phyloP scores from a whole-genome alignment of 2,329 filamentous ascomycete species.

The Pseudovirgaria hyperparasitica region DNA sequence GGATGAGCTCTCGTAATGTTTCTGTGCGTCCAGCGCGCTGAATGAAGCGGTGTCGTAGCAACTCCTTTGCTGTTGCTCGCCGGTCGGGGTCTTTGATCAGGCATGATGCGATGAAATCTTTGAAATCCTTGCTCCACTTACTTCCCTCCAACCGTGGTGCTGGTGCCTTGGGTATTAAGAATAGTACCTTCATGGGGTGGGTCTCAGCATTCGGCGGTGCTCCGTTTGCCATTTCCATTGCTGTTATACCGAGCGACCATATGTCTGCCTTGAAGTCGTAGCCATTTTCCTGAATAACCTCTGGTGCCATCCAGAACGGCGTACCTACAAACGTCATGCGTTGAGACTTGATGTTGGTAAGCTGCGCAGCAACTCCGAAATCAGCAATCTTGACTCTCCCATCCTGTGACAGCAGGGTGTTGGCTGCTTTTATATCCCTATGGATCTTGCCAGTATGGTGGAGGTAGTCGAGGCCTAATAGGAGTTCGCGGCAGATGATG shows the following conservation, averaged over 20 bases:
- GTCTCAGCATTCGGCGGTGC: constrained; percentile 92
- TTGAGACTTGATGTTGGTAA: constrained; percentile 96
- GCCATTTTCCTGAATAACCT: constrained; percentile 94
- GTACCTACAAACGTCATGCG: constrained; percentile 96
- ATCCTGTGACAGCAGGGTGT: constrained; percentile 78
- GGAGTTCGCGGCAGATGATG: constrained; percentile 83
- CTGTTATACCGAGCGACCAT: constrained; percentile 92
- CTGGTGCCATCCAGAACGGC: constrained; percentile 98
- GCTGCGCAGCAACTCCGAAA: constrained; percentile 91
- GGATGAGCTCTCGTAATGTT: constrained; percentile 73
- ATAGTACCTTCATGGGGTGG: constrained; percentile 96
- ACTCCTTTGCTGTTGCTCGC: constrained; percentile 71
- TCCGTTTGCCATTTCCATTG: constrained; percentile 79
- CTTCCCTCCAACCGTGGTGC: constrained; percentile 72
- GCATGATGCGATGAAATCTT: constrained; percentile 84
- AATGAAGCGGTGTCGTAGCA: constrained; percentile 82
- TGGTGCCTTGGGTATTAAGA: constrained; percentile 85
- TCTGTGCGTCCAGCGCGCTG: constrained; percentile 78
- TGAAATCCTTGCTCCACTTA: constrained; percentile 77
- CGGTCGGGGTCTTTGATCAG: constrained; percentile 83
- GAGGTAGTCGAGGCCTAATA: constrained; percentile 83
- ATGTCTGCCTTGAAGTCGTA: constrained; percentile 98
- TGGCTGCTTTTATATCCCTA: constrained; percentile 92
- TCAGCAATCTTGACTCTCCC: constrained; percentile 94
- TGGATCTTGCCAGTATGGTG: constrained; percentile 93